Percentiles rank a stretch among this genome's conserved stretches.
Evolutionary conservation across 169 alveolate genomes (phyloP).

Genomic region (Babesia caballi): DNA sequence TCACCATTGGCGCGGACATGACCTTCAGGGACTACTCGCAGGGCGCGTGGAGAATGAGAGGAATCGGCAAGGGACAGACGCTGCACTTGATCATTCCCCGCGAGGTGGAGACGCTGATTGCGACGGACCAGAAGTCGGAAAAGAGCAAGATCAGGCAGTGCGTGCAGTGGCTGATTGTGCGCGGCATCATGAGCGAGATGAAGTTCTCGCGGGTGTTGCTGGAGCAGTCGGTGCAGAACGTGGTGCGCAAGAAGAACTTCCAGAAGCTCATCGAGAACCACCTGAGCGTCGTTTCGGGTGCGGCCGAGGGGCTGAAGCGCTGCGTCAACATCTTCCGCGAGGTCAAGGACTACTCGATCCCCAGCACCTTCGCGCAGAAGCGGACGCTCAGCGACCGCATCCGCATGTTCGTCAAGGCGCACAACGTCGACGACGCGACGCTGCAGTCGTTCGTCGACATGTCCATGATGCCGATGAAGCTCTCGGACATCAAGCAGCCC

Average conservation of each 20-base stretch:
- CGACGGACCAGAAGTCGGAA: slow-evolving; percentile 49
- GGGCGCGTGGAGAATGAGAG: slow-evolving; percentile 90
- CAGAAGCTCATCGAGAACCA: slow-evolving; percentile 73
- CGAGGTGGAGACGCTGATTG: slow-evolving; percentile 76
- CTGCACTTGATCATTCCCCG: slow-evolving; percentile 75
- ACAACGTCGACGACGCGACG: slow-evolving; percentile 36
- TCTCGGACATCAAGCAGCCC: background rate
- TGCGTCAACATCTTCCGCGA: slow-evolving; percentile 63
- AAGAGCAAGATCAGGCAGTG: slow-evolving; percentile 63
- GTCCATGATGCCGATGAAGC: slow-evolving; percentile 14
- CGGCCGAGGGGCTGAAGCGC: slow-evolving; percentile 29
- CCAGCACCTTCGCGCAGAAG: slow-evolving; percentile 54
- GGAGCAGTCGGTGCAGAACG: slow-evolving; percentile 77
- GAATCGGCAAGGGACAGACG: slow-evolving; percentile 82
- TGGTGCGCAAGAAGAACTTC: slow-evolving; percentile 76
- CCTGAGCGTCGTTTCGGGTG: slow-evolving; percentile 65
- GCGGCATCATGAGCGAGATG: slow-evolving; percentile 73
- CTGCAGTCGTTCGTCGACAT: slow-evolving; percentile 10
- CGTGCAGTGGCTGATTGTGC: slow-evolving; percentile 74
- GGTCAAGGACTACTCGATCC: slow-evolving; percentile 62
- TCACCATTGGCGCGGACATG: slow-evolving; percentile 87
- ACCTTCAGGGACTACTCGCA: slow-evolving; percentile 87
- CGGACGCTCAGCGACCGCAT: slow-evolving; percentile 47
- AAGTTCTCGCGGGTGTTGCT: slow-evolving; percentile 72
- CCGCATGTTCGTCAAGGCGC: slow-evolving; percentile 37